These are phyloP conservation scores for Tetragonia tetragonoides DNA, from an alignment of 148 eudicot species.

Conservation along the genomic window DNA sequence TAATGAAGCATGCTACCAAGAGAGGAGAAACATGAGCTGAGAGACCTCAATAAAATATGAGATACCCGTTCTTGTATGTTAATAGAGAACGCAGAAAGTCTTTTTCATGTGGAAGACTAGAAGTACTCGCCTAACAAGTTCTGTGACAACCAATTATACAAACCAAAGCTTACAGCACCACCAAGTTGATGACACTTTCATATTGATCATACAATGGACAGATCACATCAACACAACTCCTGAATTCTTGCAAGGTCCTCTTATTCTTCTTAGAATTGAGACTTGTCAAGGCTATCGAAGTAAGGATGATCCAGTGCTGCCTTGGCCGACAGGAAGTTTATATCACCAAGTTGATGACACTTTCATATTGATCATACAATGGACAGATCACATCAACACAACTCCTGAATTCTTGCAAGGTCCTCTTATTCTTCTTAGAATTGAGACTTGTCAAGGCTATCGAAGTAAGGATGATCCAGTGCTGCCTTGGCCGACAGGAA, in stretches of 20 bases:
- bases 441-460: conserved; percentile 86
- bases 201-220: not conserved
- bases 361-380: conserved; percentile 3
- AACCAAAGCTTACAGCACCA: conserved; percentile 22
- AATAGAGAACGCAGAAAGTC: not conserved
- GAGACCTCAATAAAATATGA: no score
- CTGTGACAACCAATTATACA: not conserved
- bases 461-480: conserved; percentile 81
- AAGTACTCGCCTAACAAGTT: not conserved
- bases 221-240: not conserved
- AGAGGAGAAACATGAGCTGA: no score
- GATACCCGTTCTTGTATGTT: not conserved
- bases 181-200: conserved; percentile 39
- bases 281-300: conserved; percentile 83
- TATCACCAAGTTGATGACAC: conserved; percentile 47
- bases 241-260: not conserved
- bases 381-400: not conserved
- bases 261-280: conserved; percentile 56
- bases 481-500: conserved; percentile 83
- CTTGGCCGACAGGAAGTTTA: conserved; percentile 59
- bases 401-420: not conserved
- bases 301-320: conserved; percentile 86
- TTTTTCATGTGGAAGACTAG: not conserved
- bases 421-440: conserved; percentile 37
- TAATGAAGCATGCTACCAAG: no score